phyloP scores from a whole-genome alignment of 805 yeast species.

The Candida anglica region DNA sequence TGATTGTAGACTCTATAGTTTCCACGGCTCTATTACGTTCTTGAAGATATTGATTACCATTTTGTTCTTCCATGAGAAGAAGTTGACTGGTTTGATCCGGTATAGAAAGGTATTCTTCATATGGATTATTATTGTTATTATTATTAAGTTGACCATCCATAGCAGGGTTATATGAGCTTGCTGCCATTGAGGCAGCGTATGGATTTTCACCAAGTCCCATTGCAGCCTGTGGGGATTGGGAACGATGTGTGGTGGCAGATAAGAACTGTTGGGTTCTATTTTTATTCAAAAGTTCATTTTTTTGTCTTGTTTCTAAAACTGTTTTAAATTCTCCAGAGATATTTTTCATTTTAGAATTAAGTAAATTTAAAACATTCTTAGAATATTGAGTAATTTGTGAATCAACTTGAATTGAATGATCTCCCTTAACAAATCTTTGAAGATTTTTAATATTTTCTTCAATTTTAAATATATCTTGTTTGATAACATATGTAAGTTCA shows the following conservation, averaged over 20 bases:
- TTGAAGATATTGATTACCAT: slow-evolving; percentile 67
- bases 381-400: slow-evolving; percentile 71
- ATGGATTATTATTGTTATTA: slow-evolving; percentile 7
- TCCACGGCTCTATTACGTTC: slow-evolving; percentile 90
- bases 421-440: slow-evolving; percentile 50
- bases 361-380: slow-evolving; percentile 78
- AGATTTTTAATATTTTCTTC: slow-evolving; percentile 65
- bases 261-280: slow-evolving; percentile 82
- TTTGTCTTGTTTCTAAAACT: slow-evolving; percentile 85
- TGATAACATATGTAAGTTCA: slow-evolving; percentile 81
- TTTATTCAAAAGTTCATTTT: slow-evolving; percentile 74
- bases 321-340: slow-evolving; percentile 87
- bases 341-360: slow-evolving; percentile 87
- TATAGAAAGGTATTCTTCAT: slow-evolving; percentile 55
- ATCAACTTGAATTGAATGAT: slow-evolving; percentile 39
- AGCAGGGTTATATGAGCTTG: slow-evolving; percentile 21
- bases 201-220: slow-evolving; percentile 34
- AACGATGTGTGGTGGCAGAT: slow-evolving; percentile 28
- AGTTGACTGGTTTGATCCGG: slow-evolving; percentile 83
- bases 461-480: slow-evolving; percentile 81
- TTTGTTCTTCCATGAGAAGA: slow-evolving; percentile 79
- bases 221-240: slow-evolving; percentile 5
- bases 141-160: slow-evolving; percentile 11
- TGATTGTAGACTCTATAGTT: slow-evolving; percentile 93
- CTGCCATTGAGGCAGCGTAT: slow-evolving; percentile 10